phyloP scores from a whole-genome alignment of 2,329 filamentous ascomycete genomes.

The Allantophomopsis cytisporea region DNA sequence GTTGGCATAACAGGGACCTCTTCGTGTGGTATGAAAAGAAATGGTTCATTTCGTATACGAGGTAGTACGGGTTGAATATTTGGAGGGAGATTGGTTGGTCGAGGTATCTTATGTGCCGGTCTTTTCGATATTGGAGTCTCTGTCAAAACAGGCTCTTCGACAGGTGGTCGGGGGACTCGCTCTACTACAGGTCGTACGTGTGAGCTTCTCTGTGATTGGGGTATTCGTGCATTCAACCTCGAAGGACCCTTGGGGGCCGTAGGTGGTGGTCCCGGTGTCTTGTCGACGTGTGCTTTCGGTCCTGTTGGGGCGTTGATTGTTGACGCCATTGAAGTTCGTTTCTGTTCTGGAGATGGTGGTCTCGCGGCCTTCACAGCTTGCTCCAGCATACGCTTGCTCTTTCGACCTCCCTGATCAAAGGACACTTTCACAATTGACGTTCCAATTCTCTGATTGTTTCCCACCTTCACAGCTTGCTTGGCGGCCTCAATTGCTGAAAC shows the following conservation, averaged over 20 bases:
- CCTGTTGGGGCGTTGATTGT: conserved; percentile 16
- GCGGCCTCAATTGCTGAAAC: conserved; percentile 69
- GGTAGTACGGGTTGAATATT: conserved; percentile 37
- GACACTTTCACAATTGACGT: conserved; percentile 67
- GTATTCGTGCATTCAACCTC: conserved; percentile 2
- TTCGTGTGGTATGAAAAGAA: conserved; percentile 77
- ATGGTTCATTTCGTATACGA: conserved; percentile 66
- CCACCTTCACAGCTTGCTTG: conserved; percentile 63
- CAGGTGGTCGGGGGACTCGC: too few species aligned
- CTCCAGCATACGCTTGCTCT: conserved; percentile 68
- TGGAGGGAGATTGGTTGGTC: conserved; percentile 20
- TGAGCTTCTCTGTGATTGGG: too few species aligned
- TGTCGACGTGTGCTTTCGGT: conserved; percentile 22
- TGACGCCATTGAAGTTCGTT: conserved; percentile 1
- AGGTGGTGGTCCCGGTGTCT: conserved; percentile 54
- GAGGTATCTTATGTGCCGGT: too few species aligned
- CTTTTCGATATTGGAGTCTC: too few species aligned
- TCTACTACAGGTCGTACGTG: too few species aligned
- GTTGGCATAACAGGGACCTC: conserved; percentile 78
- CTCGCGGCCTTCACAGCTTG: conserved; percentile 56
- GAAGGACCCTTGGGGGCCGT: conserved; percentile 74
- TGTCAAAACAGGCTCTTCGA: too few species aligned
- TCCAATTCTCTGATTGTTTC: conserved; percentile 70
- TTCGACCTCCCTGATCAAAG: conserved; percentile 76
- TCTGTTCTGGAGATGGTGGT: conserved; percentile 3